Conservation (phyloP, 345 rosid species). For the Hibiscus trionum region DNA sequence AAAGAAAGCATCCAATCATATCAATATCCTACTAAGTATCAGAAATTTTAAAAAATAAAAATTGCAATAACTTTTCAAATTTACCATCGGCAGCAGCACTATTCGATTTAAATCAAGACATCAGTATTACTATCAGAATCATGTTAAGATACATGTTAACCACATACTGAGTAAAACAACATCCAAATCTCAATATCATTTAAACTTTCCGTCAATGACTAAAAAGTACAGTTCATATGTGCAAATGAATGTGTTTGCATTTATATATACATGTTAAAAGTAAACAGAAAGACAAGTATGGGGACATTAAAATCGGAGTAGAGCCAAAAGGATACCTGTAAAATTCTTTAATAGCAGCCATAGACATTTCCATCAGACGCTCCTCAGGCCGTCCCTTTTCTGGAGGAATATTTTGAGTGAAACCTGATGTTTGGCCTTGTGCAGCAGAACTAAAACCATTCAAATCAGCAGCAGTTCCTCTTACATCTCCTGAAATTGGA, state of each 20-base stretch:
- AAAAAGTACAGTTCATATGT: background rate
- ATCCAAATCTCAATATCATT: background rate
- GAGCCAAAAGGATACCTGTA: conserved; percentile 52
- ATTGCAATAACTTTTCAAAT: no score
- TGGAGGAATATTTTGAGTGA: conserved; percentile 33
- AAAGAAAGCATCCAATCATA: no score
- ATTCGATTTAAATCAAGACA: background rate
- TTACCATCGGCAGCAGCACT: no score
- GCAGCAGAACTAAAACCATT: conserved; percentile 52
- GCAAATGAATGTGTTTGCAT: background rate
- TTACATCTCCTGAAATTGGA: conserved; percentile 42
- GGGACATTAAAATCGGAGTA: background rate
- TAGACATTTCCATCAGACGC: conserved; percentile 44
- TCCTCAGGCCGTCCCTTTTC: conserved; percentile 61
- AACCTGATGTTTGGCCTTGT: conserved; percentile 32
- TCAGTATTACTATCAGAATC: background rate
- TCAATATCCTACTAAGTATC: no score
- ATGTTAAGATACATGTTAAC: background rate
- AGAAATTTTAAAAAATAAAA: no score
- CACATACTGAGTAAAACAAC: background rate
- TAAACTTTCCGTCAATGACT: background rate
- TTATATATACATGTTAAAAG: background rate
- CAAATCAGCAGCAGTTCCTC: conserved; percentile 45
- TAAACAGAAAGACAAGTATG: background rate
- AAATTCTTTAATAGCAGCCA: conserved; percentile 79